These are phyloP conservation scores for Coprinellus aureogranulatus DNA, from an alignment of 768 basidiomycete species.

Conservation along the genomic window DNA sequence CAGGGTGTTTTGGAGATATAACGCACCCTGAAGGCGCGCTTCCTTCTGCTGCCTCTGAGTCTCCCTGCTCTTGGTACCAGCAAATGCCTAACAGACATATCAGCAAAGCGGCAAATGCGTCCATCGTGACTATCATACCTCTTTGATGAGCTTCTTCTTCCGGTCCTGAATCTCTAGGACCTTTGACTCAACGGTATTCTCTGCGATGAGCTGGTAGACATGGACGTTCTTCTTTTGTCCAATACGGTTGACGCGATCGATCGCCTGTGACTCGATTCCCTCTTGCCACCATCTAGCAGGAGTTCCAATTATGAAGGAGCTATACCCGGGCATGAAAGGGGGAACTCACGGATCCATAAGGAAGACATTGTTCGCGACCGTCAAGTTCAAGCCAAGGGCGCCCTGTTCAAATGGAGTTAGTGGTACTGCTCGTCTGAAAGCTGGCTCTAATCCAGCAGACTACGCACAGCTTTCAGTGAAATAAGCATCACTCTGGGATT, in stretches of 20 bases:
- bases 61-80: constrained; percentile 74
- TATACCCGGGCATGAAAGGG: neutral
- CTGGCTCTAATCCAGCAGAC: neutral
- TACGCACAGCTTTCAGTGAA: constrained; percentile 68
- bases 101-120: neutral
- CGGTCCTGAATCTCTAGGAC: constrained; percentile 84
- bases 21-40: constrained; percentile 73
- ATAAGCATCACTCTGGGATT: constrained; percentile 84
- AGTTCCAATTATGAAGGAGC: neutral
- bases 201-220: constrained; percentile 88
- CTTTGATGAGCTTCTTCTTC: constrained; percentile 76
- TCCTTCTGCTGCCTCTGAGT: constrained; percentile 75
- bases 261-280: constrained; percentile 82
- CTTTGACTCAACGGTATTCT: constrained; percentile 85
- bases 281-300: constrained; percentile 81
- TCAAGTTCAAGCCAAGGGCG: constrained; percentile 83
- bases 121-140: constrained; percentile 40
- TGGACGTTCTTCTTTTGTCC: constrained; percentile 82
- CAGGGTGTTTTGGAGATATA: neutral
- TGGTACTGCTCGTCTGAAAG: neutral
- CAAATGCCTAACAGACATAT: constrained; percentile 62
- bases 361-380: constrained; percentile 85
- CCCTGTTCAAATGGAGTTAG: constrained; percentile 39
- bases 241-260: constrained; percentile 79
- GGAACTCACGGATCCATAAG: constrained; percentile 77